Conservation (phyloP, 2,329 filamentous ascomycete species). For the Coniochaeta sp. region DNA sequence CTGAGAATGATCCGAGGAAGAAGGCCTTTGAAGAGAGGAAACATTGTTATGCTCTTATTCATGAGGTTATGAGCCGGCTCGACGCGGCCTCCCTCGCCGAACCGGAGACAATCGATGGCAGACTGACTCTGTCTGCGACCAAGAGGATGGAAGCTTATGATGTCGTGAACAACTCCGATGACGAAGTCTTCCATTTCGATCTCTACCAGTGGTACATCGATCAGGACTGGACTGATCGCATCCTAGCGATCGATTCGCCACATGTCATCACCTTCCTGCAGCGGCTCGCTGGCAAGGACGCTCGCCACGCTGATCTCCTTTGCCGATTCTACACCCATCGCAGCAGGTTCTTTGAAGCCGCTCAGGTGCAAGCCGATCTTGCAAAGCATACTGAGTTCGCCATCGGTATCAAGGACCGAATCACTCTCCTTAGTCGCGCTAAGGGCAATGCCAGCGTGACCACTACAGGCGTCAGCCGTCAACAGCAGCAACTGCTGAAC, state of each 20-base stretch:
- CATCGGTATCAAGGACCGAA: conserved; percentile 75
- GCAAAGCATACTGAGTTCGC: conserved; percentile 69
- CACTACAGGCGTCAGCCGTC: conserved; percentile 67
- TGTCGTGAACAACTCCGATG: conserved; percentile 79
- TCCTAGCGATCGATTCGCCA: conserved; percentile 76
- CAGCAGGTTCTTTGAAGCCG: conserved; percentile 77
- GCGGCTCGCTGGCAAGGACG: conserved; percentile 63
- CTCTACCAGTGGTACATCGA: conserved; percentile 97
- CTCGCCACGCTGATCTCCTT: conserved; percentile 79
- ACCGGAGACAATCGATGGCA: conserved; percentile 70
- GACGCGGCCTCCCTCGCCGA: conserved; percentile 63
- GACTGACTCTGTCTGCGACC: conserved; percentile 65
- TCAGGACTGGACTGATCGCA: conserved; percentile 75
- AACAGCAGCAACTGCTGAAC: conserved; percentile 76
- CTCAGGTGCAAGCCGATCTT: conserved; percentile 75
- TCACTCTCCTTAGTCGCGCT: conserved; percentile 82
- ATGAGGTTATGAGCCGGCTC: conserved; percentile 69
- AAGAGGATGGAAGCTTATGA: conserved; percentile 84
- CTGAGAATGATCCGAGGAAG: conserved; percentile 61
- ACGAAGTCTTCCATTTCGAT: conserved; percentile 91
- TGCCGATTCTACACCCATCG: conserved; percentile 90
- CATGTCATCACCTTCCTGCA: conserved; percentile 83
- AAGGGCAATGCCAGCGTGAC: conserved; percentile 87
- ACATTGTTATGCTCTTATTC: conserved; percentile 80
- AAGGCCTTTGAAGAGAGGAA: conserved; percentile 64